Conservation (phyloP, 208 protist species). For the Spongospora subterranea region DNA sequence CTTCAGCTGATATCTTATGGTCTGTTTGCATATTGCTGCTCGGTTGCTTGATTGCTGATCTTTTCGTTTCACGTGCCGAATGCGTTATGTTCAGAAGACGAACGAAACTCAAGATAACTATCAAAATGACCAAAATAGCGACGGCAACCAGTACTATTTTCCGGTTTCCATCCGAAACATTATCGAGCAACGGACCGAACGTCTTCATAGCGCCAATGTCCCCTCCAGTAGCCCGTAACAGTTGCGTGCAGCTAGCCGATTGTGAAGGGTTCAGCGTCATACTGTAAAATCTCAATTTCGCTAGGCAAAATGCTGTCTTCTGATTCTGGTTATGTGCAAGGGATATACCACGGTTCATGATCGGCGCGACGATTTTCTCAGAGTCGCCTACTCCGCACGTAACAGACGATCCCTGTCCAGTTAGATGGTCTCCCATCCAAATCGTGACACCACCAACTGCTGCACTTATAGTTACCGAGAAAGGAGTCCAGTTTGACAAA, state of each 20-base stretch:
- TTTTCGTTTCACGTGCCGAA: too few relatives aligned
- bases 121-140: too few relatives aligned
- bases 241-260: not conserved
- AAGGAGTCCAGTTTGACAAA: not conserved
- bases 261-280: not conserved
- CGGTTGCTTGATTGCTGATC: too few relatives aligned
- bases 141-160: too few relatives aligned
- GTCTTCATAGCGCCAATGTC: too few relatives aligned
- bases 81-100: too few relatives aligned
- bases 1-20: too few relatives aligned
- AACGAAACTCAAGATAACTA: too few relatives aligned
- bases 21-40: too few relatives aligned
- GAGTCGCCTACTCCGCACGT: not conserved
- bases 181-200: too few relatives aligned
- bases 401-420: not conserved
- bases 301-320: not conserved
- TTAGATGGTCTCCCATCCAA: not conserved
- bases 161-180: too few relatives aligned
- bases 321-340: not conserved
- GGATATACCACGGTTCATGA: not conserved
- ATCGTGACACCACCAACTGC: not conserved
- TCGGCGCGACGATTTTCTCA: not conserved
- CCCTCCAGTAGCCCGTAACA: too few relatives aligned
- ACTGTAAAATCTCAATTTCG: not conserved
- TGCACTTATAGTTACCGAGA: not conserved